Evolutionary conservation across 2,329 filamentous ascomycete genomes (phyloP).

Genomic region (Sporothrix variecibatus): DNA sequence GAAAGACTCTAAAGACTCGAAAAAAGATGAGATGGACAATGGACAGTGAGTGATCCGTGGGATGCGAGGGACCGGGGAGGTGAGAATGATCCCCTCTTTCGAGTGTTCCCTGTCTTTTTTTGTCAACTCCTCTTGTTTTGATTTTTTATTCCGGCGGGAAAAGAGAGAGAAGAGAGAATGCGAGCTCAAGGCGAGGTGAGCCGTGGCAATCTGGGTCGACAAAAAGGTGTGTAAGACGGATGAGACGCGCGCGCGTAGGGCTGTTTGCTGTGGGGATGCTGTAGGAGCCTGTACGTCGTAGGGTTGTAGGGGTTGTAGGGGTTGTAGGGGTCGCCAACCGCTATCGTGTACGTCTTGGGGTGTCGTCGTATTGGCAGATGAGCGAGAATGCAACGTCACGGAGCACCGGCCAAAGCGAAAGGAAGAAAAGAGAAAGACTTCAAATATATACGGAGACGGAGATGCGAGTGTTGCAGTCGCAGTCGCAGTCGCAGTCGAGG

Average conservation of each 20-base stretch:
- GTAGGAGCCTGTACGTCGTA: neutral
- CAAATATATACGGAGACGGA: neutral
- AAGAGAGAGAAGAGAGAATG: neutral
- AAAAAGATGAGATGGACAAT: neutral
- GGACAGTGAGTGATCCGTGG: no score
- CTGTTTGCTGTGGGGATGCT: neutral
- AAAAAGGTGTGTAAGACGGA: neutral
- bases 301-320: no score
- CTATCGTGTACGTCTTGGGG: no score
- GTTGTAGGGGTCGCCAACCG: no score
- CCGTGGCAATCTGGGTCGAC: neutral
- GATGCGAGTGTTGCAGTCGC: neutral
- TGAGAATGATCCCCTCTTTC: neutral
- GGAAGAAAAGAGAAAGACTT: neutral
- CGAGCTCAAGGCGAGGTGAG: neutral
- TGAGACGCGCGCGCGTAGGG: slow-evolving; percentile 14
- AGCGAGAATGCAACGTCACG: slow-evolving; percentile 19
- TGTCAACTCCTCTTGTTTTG: neutral
- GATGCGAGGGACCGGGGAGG: neutral
- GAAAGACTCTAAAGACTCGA: neutral
- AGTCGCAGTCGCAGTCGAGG: no score
- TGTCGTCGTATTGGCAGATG: slow-evolving; percentile 11
- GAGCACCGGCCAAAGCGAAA: neutral
- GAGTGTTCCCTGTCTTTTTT: neutral
- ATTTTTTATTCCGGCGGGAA: neutral